Base-by-base conservation (phyloP, 768 basidiomycete species). In the Suillus subluteus region DNA sequence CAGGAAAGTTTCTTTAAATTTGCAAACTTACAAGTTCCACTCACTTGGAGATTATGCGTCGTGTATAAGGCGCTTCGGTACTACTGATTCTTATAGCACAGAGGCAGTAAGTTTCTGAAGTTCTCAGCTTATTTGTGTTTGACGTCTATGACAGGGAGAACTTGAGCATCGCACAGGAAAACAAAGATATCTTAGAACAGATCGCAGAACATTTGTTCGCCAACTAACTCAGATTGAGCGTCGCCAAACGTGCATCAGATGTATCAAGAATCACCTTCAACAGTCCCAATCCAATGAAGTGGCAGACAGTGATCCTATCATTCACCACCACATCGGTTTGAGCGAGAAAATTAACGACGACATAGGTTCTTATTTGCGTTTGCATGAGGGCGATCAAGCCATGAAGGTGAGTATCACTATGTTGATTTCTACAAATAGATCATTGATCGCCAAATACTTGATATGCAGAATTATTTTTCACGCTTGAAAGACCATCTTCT, bases 1-100 rank as follows among this genome's bases (percentile, higher is more conserved):
- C 5, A 11, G 15, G 16, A 75, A 72, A 65, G 66, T n/a, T 54
- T 1, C 63, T 8, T 62, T 74, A 30, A 75, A 73, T 58, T 63
- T 74, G 18, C 62, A 64, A 21, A 75, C 73, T 6, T 74, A 74
- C 67, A 76, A 74, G 63, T 65, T 67, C 38, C 75, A 76, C 62
- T 66, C 71, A 1, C 58, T 73, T 26, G 70, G 70, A 4, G 75
- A 76, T 58, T 72, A 71, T 30, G 62, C 37, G 2, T 23, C 23
- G 0, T 54, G 58, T 0, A 80, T 82, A 13, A 32, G 41, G 0
- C 6, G 3, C 0, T 75, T 73, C 65, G 79, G 82, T 0, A 77
- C 79, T 12, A 77, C n/a, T n/a, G n/a, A n/a, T n/a, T n/a, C n/a
- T n/a, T n/a, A n/a, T n/a, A n/a, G n/a, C n/a, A n/a, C n/a, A 48